phyloP scores from a whole-genome alignment of 2,329 filamentous ascomycete genomes.

The Gaeumannomyces tritici region DNA sequence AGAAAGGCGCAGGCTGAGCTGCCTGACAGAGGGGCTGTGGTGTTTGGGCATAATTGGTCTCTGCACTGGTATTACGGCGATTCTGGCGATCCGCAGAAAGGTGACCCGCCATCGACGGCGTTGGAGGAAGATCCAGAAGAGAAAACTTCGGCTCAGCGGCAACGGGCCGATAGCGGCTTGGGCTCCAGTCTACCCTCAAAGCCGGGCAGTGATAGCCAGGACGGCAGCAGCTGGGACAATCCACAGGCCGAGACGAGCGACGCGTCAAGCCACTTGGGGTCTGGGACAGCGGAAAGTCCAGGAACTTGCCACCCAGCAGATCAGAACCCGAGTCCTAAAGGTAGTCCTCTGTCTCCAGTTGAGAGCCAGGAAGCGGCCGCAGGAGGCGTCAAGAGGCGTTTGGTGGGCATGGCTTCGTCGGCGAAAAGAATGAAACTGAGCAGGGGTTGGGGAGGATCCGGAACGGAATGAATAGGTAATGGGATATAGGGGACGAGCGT shows the following conservation, averaged over 20 bases:
- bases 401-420: background rate
- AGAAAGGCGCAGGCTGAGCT: background rate
- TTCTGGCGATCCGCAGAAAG: background rate
- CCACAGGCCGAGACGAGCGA: background rate
- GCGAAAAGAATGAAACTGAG: background rate
- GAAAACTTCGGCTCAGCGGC: background rate
- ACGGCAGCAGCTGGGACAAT: background rate
- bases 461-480: background rate
- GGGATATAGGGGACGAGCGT: too few relatives aligned
- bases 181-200: background rate
- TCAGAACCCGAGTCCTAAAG: background rate
- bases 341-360: background rate
- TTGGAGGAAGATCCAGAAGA: background rate
- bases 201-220: background rate
- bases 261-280: background rate
- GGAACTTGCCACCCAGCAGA: background rate
- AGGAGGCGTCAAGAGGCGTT: background rate
- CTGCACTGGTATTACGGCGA: conserved; percentile 1
- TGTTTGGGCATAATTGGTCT: background rate
- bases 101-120: background rate
- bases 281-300: too few relatives aligned
- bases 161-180: background rate
- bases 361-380: background rate
- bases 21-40: background rate
- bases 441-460: too few relatives aligned